Evolutionary conservation across 2,329 filamentous ascomycete genomes (phyloP), one percentile per base, ranked within the genome.

Genomic region (Lasiodiplodia gonubiensis): DNA sequence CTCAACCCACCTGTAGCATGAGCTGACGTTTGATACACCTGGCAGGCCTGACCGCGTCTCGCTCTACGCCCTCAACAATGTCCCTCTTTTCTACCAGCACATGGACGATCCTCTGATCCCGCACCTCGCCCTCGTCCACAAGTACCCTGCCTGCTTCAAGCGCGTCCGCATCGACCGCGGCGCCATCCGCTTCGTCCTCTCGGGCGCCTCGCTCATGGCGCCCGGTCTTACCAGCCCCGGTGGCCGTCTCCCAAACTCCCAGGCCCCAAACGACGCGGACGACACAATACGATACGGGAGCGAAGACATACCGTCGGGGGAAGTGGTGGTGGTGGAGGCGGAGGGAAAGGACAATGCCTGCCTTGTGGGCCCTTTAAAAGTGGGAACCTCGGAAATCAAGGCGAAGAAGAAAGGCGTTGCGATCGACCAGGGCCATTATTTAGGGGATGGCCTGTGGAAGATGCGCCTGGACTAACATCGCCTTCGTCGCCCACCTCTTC

Each of bases 311-410:
- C 86, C 88, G 71, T 89, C 90, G 75, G 95, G 94, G 0, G 88
- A 92, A 77, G 90, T 95, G 1, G 95, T 97, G 8, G 92, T 94
- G 5, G 87, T 99, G 21, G 89, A 90, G 82, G 93, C 95, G 0
- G 95, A 99, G 85, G 95, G 95, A 8, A 99, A 99, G 84, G 88
- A 91, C 73, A 89, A 94, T 82, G 92, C 93, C 6, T 97, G 94
- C 79, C 88, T 97, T 67, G 90, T 99, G 0, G 95, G 95, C 0
- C 83, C 91, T 70, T 77, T 99, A 77, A 93, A 92, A 74, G 88
- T 90, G 75, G 91, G 93, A 3, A 97, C 95, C 0, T 89, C 90
- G 79, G 93, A 97, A 80, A 94, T 97, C 78, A 97, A 95, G 86
- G 90, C 89, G 71, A 94, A 94, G 82, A 93, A 93, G 71, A 98